Conservation (phyloP, 768 basidiomycete genomes). For the Rhizopogon rudus region DNA sequence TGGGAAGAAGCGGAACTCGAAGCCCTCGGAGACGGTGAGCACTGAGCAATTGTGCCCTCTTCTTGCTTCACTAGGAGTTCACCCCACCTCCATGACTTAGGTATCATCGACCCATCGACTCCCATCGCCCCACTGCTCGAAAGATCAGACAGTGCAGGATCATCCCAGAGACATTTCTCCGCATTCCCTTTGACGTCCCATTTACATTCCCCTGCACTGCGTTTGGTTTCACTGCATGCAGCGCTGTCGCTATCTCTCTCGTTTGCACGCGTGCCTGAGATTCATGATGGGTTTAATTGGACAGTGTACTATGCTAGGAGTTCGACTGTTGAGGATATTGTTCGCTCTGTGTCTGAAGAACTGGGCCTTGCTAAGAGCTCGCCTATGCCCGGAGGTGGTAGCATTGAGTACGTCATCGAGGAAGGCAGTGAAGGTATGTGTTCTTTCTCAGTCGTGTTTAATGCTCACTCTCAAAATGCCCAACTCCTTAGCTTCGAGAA, state of each 20-base stretch:
- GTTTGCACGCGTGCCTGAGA: conserved; percentile 70
- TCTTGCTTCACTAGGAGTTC: conserved; percentile 7
- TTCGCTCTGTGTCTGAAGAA: conserved; percentile 50
- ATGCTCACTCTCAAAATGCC: conserved; percentile 1
- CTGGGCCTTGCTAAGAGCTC: conserved; percentile 65
- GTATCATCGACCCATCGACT: conserved; percentile 40
- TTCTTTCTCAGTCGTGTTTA: conserved; percentile 13
- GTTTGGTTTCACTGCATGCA: conserved; percentile 68
- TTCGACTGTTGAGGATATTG: conserved; percentile 50
- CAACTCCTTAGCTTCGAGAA: conserved; percentile 38
- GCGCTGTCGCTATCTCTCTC: conserved; percentile 45
- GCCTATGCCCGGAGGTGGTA: conserved; percentile 63
- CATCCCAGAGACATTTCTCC: conserved; percentile 55
- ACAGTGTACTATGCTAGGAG: conserved; percentile 58
- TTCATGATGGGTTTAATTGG: conserved; percentile 68
- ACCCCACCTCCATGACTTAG: conserved; percentile 27
- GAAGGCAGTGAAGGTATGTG: conserved; percentile 46
- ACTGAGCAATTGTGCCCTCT: not conserved
- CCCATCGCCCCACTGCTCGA: conserved; percentile 51
- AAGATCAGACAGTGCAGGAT: conserved; percentile 27
- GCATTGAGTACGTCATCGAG: conserved; percentile 70
- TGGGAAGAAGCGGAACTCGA: conserved; percentile 75
- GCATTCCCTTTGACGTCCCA: conserved; percentile 66
- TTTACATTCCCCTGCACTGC: conserved; percentile 59
- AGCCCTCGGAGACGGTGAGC: conserved; percentile 58